Base-by-base conservation (phyloP, 306 rosid species). In the Cucumis cinereus region DNA sequence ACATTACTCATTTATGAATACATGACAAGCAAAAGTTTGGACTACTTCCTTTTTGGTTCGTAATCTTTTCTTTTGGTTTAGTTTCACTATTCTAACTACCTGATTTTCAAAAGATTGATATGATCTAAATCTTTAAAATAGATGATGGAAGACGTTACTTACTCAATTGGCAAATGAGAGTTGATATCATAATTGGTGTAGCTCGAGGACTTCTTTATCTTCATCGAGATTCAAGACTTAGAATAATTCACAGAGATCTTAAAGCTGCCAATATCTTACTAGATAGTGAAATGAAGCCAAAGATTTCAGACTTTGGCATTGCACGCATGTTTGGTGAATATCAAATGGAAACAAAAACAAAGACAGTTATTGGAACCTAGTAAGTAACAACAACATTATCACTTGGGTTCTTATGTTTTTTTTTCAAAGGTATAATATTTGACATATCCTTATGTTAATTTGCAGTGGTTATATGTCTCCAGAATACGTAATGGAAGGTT, bases 231-330 rank as follows among this genome's bases (percentile, higher is more conserved):
- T 84, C 90, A 43, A 80, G 87, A 56, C 70, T 87, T 8, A 70
- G 87, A 77, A 93, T 93, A 36, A 88, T 93, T n/a, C 97, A 93
- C n/a, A 87, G 98, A 43, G 98, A 82, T 74, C 81, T 82, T 5
- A 82, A 82, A 80, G 75, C 60, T 0, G 80, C 79, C 14, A 79
- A 79, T 14, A 45, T 85, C 57, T 75, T 88, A 33, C 61, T 85
- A 19, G 88, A 88, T 19, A 47, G 30, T 6, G 76, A 74, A 24
- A 73, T 88, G 82, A 69, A 63, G 4, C 81, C 87, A 8, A 88
- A 88, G 78, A 82, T 86, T 36, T 81, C 88, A 11, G 85, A 86
- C 26, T 86, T 86, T 66, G 92, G 89, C 35, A 28, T 81, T 36
- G 86, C 87, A n/a, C 77, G 81, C 10, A 84, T 84, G 30, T 81